Conservation (phyloP, 345 rosid species). For the Eucalyptus grandis region DNA sequence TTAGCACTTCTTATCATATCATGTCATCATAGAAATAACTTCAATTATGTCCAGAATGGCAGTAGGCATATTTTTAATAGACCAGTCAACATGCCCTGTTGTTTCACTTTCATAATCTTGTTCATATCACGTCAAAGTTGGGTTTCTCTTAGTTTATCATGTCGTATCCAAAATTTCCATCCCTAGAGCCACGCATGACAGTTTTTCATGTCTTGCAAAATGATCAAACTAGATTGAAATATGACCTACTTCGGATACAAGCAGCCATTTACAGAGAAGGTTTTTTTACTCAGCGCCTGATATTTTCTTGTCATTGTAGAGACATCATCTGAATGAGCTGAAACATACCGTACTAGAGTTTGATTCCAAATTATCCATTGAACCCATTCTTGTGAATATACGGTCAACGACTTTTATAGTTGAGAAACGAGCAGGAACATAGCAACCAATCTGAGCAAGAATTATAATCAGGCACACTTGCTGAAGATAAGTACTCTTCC, state of each 20-base stretch:
- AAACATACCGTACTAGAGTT: slow-evolving; percentile 83
- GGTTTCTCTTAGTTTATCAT: not conserved
- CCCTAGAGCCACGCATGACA: not conserved
- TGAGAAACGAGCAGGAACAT: slow-evolving; percentile 83
- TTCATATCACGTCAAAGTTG: not conserved
- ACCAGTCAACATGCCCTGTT: not conserved
- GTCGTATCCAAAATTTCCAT: not conserved
- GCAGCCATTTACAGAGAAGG: not conserved
- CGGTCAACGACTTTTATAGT: slow-evolving; percentile 81
- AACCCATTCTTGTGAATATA: slow-evolving; percentile 95
- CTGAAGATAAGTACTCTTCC: slow-evolving; percentile 98
- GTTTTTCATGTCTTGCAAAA: not conserved
- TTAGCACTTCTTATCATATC: not conserved
- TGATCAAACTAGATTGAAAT: not conserved
- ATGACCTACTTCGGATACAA: not conserved
- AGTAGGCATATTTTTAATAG: not conserved
- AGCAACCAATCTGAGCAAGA: slow-evolving; percentile 96
- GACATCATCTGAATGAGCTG: not conserved
- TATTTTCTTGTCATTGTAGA: not conserved
- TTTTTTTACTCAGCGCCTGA: not conserved
- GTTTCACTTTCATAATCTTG: not conserved
- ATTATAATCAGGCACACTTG: slow-evolving; percentile 87
- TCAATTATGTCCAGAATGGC: not conserved
- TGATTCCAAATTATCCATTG: slow-evolving; percentile 75
- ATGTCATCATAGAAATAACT: not conserved